Conservation (phyloP, 1,284 basidiomycete genomes). For the Bjerkandera adusta region DNA sequence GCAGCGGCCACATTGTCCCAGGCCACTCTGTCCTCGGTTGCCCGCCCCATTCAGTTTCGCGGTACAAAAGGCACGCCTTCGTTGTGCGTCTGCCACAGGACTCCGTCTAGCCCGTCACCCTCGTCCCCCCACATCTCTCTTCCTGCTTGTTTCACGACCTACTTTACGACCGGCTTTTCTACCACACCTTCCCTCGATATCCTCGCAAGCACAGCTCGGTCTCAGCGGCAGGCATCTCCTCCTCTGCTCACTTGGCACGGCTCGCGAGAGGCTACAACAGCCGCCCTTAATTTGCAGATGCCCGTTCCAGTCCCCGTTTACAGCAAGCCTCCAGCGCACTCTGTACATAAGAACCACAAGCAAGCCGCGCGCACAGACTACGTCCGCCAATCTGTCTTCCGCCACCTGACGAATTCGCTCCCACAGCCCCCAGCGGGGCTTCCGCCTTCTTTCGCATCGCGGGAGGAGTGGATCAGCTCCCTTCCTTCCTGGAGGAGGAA, state of each 20-base stretch:
- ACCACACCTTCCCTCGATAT: conserved; percentile 21
- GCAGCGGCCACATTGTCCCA: conserved; percentile 17
- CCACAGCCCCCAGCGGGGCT: conserved; percentile 57
- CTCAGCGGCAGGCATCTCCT: conserved; percentile 19
- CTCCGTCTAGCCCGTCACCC: conserved; percentile 23
- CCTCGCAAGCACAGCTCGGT: conserved; percentile 24
- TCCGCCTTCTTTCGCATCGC: conserved; percentile 59
- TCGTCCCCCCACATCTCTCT: conserved; percentile 32
- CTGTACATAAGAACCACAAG: conserved; percentile 54
- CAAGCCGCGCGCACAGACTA: conserved; percentile 40
- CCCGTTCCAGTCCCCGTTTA: conserved; percentile 75
- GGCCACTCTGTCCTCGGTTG: conserved; percentile 17
- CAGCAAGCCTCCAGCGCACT: conserved; percentile 55
- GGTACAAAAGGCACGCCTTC: conserved; percentile 85
- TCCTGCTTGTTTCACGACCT: conserved; percentile 38
- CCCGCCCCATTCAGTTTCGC: conserved; percentile 30
- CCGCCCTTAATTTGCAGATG: conserved; percentile 59
- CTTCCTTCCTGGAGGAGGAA: conserved; percentile 66
- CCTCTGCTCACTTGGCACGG: conserved; percentile 22
- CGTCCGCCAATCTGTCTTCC: conserved; percentile 41
- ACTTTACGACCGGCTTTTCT: conserved; percentile 49
- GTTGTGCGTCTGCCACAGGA: conserved; percentile 78
- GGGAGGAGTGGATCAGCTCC: conserved; percentile 71
- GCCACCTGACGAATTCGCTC: conserved; percentile 52
- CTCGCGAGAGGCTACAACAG: conserved; percentile 28